These are phyloP conservation scores for Diaporthe sp. DNA, from an alignment of 2,329 filamentous ascomycete species.

Conservation along the genomic window DNA sequence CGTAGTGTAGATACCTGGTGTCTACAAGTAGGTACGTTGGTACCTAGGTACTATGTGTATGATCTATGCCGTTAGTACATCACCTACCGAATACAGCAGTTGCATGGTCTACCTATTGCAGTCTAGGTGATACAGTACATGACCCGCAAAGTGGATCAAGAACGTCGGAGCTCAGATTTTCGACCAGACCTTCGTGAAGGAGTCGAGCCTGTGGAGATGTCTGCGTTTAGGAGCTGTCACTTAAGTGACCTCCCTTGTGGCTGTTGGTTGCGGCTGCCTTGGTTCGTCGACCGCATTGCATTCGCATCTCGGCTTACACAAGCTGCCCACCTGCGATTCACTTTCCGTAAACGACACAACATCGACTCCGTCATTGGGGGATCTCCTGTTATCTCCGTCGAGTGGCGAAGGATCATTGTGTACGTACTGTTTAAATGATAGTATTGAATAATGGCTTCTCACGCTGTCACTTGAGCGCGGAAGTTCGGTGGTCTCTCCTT, in stretches of 20 bases:
- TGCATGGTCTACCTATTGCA: too few relatives aligned
- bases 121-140: not conserved
- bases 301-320: not conserved
- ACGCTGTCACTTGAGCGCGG: not conserved
- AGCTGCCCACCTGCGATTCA: not conserved
- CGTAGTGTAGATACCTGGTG: not conserved
- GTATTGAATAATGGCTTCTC: not conserved
- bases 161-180: not conserved
- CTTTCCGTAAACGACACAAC: slow-evolving; percentile 4
- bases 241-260: not conserved
- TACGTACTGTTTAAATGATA: not conserved
- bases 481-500: not conserved
- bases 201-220: not conserved
- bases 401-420: not conserved
- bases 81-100: not conserved
- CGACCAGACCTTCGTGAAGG: not conserved
- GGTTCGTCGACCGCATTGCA: slow-evolving; percentile 1
- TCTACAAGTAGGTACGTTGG: too few relatives aligned
- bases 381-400: too few relatives aligned
- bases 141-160: not conserved
- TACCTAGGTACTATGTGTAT: too few relatives aligned
- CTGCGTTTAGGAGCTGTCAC: not conserved
- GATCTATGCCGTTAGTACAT: not conserved
- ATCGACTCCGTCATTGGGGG: not conserved
- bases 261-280: slow-evolving; percentile 1